Base-by-base conservation (phyloP, 2,329 filamentous ascomycete species). In the Fusarium decemcellulare region DNA sequence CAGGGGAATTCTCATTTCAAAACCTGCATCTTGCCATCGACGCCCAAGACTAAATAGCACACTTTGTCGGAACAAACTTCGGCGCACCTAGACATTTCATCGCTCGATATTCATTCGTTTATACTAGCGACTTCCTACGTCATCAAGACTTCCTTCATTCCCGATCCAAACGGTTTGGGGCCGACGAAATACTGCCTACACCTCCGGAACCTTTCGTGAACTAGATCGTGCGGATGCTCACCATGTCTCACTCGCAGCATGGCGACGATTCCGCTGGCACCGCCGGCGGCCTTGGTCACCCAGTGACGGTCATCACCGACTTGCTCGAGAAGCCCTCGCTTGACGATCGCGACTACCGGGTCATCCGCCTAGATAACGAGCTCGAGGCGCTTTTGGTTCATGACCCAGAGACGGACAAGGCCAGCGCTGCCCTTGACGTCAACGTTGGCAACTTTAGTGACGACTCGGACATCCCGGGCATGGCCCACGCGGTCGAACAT, bases 371-470 rank as follows among this genome's bases (percentile, higher is more conserved):
- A 56, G 84, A 89, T 48, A 99, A 99, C 80, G 87, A 95, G 79
- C 88, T 99, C 15, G 95, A 99, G 84, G 95, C 91, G 8, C 86
- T 99, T 16, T 84, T 99, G 52, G 96, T 98, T 59, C 95, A 98
- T 78, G 96, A 99, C 82, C 89, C 93, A 1, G 92, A 97, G 67
- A 97, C 96, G 8, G 96, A 99, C 85, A 98, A 98, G 86, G 95
- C 96, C 69, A 97, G 94, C 76, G 96, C 95, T 10, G 93, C 95
- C 53, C 90, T 98, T 77, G 96, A 98, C 78, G 95, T 98, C 77
- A 95, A 97, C 79, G 95, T 98, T 37, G 96, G 96, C 66, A 97
- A 93, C 81, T 98, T 98, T 83, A 97, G 93, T 77, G 96, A 99
- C 77, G 90, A 93, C 70, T 89, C 92, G 70, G 93, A 94, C 74